Conservation (phyloP, 1,284 basidiomycete genomes). For the Trametes pubescens region DNA sequence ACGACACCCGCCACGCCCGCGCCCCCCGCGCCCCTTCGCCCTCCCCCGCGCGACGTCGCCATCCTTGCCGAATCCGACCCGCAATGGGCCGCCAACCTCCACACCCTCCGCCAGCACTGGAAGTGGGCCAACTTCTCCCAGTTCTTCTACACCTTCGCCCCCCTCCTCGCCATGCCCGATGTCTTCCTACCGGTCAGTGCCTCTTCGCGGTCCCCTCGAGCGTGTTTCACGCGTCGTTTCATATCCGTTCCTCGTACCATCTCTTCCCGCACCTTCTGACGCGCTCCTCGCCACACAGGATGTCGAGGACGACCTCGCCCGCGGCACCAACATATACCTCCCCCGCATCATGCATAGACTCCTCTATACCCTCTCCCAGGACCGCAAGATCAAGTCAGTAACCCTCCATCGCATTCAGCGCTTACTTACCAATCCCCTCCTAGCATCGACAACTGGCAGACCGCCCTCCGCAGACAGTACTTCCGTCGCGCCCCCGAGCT, state of each 20-base stretch:
- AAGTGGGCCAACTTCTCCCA: conserved; percentile 87
- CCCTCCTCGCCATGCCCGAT: conserved; percentile 70
- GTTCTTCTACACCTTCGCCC: conserved; percentile 80
- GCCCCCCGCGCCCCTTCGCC: conserved; percentile 36
- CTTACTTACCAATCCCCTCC: conserved; percentile 28
- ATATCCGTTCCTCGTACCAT: conserved; percentile 6
- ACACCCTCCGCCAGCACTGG: conserved; percentile 69
- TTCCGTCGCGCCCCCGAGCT: conserved; percentile 69
- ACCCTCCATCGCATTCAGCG: conserved; percentile 18
- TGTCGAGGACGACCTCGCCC: conserved; percentile 76
- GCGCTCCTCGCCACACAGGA: conserved; percentile 55
- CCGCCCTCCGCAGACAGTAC: conserved; percentile 75
- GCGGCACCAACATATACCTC: conserved; percentile 65
- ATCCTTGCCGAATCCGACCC: conserved; percentile 36
- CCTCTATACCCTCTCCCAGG: conserved; percentile 77
- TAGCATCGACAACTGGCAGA: conserved; percentile 81
- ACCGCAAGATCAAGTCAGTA: conserved; percentile 80
- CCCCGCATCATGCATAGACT: conserved; percentile 78
- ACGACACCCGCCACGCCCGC: conserved; percentile 40
- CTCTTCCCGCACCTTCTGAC: conserved; percentile 21
- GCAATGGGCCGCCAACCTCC: conserved; percentile 51
- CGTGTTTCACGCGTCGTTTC: conserved; percentile 22
- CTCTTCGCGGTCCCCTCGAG: conserved; percentile 26
- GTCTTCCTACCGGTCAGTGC: conserved; percentile 66
- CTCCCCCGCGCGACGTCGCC: conserved; percentile 37